Evolutionary conservation across 2,329 filamentous ascomycete genomes (phyloP), one percentile per base, ranked within the genome.

Genomic region (Pezicula radicicola): DNA sequence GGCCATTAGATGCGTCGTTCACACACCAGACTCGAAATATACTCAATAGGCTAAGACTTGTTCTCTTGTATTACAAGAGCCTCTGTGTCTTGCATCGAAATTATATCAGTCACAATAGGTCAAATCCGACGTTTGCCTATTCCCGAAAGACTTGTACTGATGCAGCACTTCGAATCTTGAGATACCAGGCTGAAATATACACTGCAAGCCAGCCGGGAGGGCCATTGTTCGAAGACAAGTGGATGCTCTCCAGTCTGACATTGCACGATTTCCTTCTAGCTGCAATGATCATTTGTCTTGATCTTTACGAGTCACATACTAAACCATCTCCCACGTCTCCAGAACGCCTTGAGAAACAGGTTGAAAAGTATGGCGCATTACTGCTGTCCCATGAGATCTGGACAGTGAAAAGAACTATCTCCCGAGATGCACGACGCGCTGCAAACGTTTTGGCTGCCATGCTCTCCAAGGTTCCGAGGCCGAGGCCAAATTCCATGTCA

Each of bases 81-180:
- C 21, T 47, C 4, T 57, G 53, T 37, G 46, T 57, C 30, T 46
- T 57, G 13, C 55, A 57, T 25, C 46, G 55, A n/a, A 55, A 53
- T n/a, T 57, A 57, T 27, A 25, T 55, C 21, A 55, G 28, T 25
- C 33, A 51, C 28, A 36, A 77, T 76, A 2, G 64, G 80, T 4
- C 71, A 70, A 8, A 69, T 73, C n/a, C 64, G 79, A 36, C 10
- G 56, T 78, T 80, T 56, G 72, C 74, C 50, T 78, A 79, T 65
- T 81, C 79, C 16, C 72, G 79, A 12, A 70, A 70, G 39, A 70
- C 71, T 28, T 81, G 78, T 53, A 65, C 81, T 5, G 69, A 78
- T 28, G 74, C 72, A 9, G 78, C 77, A 5, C 57, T 77, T 19
- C 64, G 66, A 6, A 64, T 82, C 41, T 66, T 82, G 3, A 63